Conservation (phyloP, 1,139 yeast genomes). For the Suhomyces kunorum region DNA sequence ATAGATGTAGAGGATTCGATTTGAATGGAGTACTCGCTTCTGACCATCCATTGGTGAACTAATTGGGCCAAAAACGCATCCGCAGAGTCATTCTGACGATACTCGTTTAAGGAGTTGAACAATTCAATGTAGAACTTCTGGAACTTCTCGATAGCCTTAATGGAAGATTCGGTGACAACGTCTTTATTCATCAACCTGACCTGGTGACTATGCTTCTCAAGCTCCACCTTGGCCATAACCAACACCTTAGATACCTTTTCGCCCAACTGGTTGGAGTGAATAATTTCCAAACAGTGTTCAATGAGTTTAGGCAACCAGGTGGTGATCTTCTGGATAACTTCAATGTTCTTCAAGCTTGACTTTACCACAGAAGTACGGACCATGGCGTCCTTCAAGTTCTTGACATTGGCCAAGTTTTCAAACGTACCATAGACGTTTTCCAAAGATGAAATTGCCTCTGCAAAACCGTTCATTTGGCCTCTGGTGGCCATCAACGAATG, state of each 20-base stretch:
- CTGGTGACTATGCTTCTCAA: constrained; percentile 17
- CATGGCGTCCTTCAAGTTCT: constrained; percentile 16
- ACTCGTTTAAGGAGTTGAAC: constrained; percentile 20
- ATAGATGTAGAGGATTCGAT: constrained; percentile 27
- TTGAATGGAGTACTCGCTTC: background rate
- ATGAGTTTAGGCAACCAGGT: constrained; percentile 52
- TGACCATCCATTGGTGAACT: constrained; percentile 38
- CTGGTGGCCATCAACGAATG: constrained; percentile 54
- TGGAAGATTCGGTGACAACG: constrained; percentile 19
- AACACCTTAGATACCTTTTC: constrained; percentile 18
- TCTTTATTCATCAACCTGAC: constrained; percentile 14
- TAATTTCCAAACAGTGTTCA: constrained; percentile 46
- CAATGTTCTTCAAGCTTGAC: constrained; percentile 24
- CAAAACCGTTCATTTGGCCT: constrained; percentile 42
- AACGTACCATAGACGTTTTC: constrained; percentile 18
- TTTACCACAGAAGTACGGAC: constrained; percentile 20
- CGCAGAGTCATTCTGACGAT: constrained; percentile 31
- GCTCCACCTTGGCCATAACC: constrained; percentile 22
- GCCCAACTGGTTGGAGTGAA: constrained; percentile 19
- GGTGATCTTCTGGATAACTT: constrained; percentile 19
- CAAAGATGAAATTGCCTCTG: constrained; percentile 18
- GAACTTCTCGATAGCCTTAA: constrained; percentile 25
- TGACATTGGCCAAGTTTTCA: constrained; percentile 20
- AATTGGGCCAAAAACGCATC: constrained; percentile 50
- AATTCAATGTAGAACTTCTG: constrained; percentile 21